Percentiles rank a stretch among this genome's conserved stretches.
Conservation (phyloP, 2,329 filamentous ascomycete genomes). For the Exophiala sp. region DNA sequence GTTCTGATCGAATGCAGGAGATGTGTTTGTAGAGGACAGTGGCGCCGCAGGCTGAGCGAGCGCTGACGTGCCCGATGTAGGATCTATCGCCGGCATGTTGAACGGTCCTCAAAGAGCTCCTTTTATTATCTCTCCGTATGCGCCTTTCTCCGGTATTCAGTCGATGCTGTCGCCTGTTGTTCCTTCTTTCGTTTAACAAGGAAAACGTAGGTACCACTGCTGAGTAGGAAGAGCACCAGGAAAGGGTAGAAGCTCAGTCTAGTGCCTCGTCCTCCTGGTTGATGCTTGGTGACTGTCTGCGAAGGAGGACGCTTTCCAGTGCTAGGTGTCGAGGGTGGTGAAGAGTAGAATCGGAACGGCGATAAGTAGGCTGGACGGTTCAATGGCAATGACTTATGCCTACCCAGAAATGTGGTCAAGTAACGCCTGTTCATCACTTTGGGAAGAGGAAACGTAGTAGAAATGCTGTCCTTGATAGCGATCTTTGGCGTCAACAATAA, state of each 20-base stretch:
- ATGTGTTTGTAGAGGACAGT: constrained; percentile 52
- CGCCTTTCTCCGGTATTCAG: constrained; percentile 32
- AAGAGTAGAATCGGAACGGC: constrained; percentile 10
- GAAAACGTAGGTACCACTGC: constrained; percentile 49
- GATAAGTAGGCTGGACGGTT: not conserved
- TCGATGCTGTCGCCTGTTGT: constrained; percentile 9
- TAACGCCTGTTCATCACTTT: constrained; percentile 17
- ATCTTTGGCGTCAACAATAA: not conserved
- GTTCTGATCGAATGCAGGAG: constrained; percentile 69
- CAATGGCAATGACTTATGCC: constrained; percentile 4
- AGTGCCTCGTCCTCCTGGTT: constrained; percentile 20
- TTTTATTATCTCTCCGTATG: constrained; percentile 22
- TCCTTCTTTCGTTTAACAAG: constrained; percentile 46
- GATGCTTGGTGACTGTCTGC: constrained; percentile 10
- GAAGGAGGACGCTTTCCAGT: constrained; percentile 1
- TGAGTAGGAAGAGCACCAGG: constrained; percentile 44
- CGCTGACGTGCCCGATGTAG: constrained; percentile 20
- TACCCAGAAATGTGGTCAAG: not conserved
- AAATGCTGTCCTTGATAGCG: not conserved
- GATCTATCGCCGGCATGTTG: constrained; percentile 24
- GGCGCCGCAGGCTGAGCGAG: constrained; percentile 39
- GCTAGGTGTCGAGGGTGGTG: constrained; percentile 2
- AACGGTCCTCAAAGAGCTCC: not conserved
- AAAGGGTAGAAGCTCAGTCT: constrained; percentile 37
- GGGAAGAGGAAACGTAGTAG: not conserved